Conservation (phyloP, 1,284 basidiomycete genomes). For the Fomitopsis pinicola region DNA sequence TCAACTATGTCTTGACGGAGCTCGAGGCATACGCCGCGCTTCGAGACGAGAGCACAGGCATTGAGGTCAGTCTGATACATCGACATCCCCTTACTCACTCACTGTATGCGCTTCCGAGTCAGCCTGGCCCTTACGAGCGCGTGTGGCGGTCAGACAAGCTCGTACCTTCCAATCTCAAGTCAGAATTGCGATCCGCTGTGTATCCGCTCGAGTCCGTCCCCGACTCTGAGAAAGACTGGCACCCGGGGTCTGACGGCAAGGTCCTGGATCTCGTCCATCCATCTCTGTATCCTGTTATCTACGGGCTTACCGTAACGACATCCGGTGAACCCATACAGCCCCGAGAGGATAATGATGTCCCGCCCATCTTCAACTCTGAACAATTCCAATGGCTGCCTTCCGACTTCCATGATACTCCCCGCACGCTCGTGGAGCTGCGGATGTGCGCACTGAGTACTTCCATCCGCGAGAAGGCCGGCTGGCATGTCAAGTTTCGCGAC, state of each 20-base stretch:
- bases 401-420: conserved; percentile 7
- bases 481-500: background rate
- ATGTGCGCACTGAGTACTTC: background rate
- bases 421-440: background rate
- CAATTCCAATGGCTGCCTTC: conserved; percentile 10
- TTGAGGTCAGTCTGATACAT: background rate
- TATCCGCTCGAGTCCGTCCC: conserved; percentile 7
- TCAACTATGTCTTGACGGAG: background rate
- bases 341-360: background rate
- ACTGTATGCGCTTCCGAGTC: background rate
- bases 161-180: background rate
- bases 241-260: conserved; percentile 10
- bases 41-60: background rate
- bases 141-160: background rate
- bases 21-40: background rate
- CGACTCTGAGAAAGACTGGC: conserved; percentile 11
- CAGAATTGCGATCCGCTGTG: background rate
- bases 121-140: background rate
- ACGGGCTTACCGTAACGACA: background rate
- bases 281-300: background rate
- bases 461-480: background rate
- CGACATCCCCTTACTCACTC: background rate
- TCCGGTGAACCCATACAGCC: background rate
- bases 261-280: conserved; percentile 2
- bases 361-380: background rate